Conservation (phyloP, 2,329 filamentous ascomycete species). For the Didymella arachidicola region DNA sequence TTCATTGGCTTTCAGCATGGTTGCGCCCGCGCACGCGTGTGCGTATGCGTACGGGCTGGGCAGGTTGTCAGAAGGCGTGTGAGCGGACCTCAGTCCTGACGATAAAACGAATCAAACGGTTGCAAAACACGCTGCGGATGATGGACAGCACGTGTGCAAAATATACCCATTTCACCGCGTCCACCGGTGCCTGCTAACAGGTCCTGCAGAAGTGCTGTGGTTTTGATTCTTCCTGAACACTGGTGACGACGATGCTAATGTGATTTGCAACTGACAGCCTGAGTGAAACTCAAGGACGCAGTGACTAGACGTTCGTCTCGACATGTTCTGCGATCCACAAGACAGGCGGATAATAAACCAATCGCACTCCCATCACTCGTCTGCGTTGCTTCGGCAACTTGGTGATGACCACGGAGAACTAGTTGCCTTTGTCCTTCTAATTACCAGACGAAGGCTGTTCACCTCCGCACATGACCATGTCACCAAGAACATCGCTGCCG, state of each 20-base stretch:
- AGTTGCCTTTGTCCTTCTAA: not conserved
- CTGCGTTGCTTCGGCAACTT: not conserved
- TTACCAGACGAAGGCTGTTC: not conserved
- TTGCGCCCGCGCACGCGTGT: constrained; percentile 40
- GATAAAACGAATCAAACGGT: constrained; percentile 53
- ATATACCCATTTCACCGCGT: constrained; percentile 23
- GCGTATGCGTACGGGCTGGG: constrained; percentile 34
- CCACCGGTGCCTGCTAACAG: constrained; percentile 23
- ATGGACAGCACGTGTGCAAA: constrained; percentile 25
- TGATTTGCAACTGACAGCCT: not conserved
- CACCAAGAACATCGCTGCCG: too few relatives aligned
- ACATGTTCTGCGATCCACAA: not conserved
- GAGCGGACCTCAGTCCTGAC: constrained; percentile 43
- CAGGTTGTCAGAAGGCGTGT: constrained; percentile 34
- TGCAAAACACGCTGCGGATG: constrained; percentile 41
- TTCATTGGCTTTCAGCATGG: constrained; percentile 46
- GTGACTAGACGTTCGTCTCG: not conserved
- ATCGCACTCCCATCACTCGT: not conserved
- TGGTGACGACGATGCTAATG: too few relatives aligned
- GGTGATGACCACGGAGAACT: not conserved
- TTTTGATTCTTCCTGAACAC: not conserved
- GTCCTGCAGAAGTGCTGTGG: constrained; percentile 4
- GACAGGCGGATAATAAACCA: not conserved
- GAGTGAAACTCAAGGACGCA: not conserved
- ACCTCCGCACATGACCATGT: not conserved